Evolutionary conservation across 768 basidiomycete species (phyloP).

Genomic region (Boletales sp.): DNA sequence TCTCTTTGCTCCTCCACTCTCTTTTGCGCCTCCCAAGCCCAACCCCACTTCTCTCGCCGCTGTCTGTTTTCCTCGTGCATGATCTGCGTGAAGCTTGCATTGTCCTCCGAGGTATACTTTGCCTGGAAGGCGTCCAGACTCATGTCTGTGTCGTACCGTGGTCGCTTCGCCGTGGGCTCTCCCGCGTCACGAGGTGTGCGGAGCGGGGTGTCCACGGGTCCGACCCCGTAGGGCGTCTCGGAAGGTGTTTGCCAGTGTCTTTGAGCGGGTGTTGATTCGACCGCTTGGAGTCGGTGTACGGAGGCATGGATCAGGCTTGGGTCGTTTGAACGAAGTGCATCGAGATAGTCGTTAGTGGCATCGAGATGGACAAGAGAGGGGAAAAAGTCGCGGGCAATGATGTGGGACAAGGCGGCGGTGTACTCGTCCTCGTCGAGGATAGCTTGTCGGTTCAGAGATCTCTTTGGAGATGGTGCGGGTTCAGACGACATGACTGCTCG

Average conservation of each 20-base stretch:
- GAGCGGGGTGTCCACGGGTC: slow-evolving; percentile 65
- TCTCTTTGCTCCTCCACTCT: slow-evolving; percentile 65
- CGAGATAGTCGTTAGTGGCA: slow-evolving; percentile 82
- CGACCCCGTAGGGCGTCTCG: slow-evolving; percentile 61
- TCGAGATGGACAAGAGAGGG: slow-evolving; percentile 88
- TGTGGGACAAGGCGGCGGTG: slow-evolving; percentile 81
- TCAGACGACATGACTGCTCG: slow-evolving; percentile 29
- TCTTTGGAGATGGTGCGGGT: slow-evolving; percentile 31
- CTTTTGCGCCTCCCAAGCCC: slow-evolving; percentile 94
- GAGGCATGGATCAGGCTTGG: slow-evolving; percentile 72
- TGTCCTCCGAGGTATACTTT: slow-evolving; percentile 93
- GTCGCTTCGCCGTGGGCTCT: slow-evolving; percentile 51
- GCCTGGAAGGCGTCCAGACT: slow-evolving; percentile 87
- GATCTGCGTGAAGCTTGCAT: slow-evolving; percentile 93
- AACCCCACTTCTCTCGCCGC: slow-evolving; percentile 76
- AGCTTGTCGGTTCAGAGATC: slow-evolving; percentile 67
- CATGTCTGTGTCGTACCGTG: slow-evolving; percentile 56
- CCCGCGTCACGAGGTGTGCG: slow-evolving; percentile 37
- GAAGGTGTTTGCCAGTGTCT: slow-evolving; percentile 45
- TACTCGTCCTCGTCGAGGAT: slow-evolving; percentile 94
- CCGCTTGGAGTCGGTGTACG: slow-evolving; percentile 67
- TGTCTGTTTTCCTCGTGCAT: slow-evolving; percentile 84
- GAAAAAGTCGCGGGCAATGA: slow-evolving; percentile 98
- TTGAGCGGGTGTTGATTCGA: slow-evolving; percentile 49
- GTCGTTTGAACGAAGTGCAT: slow-evolving; percentile 74